Base-by-base conservation (phyloP, 106 monocot genomes). In the Acorus gramineus region DNA sequence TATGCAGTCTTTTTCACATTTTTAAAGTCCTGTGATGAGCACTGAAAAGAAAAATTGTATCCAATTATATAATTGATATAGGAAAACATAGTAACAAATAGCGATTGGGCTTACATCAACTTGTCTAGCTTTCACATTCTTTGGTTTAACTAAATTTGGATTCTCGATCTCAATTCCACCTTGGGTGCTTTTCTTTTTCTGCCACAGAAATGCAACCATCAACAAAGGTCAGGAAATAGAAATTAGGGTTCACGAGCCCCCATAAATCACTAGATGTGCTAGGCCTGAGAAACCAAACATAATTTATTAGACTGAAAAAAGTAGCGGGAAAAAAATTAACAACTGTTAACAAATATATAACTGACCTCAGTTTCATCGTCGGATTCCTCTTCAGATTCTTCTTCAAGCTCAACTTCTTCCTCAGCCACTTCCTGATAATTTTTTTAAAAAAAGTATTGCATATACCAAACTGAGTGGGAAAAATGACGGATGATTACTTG, bases 341-440 rank as follows among this genome's bases (percentile, higher is more conserved):
- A 28, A 28, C 28, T 28, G 28, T 28, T 28, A 28, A 28, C 28
- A 28, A 28, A 28, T 28, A 28, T 28, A 28, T 28, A 28, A 60
- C 49, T 67, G 1, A 85, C 85, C 68, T 71, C 76, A 50, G 62
- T 59, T 43, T 81, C 80, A 48, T 72, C 80, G 47, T 67, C 82
- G 49, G 79, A 82, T 49, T 79, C 82, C 44, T 80, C 79, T 60
- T 77, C 88, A 58, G 72, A 78, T 50, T 68, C 71, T 50, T 86
- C 79, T 71, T 77, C 84, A 63, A 67, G 75, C 71, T 78, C 68
- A 70, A 65, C 77, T 54, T 60, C 45, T 62, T 68, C 71, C 70
- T 85, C 82, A 57, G 63, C 82, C 67, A 50, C 71, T 56, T 70
- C 82, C 82, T 85, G 71, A 50, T 74, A 50, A 58, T 51, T 49